Conservation (phyloP, 2,329 filamentous ascomycete species). For the Coleophoma crateriformis region DNA sequence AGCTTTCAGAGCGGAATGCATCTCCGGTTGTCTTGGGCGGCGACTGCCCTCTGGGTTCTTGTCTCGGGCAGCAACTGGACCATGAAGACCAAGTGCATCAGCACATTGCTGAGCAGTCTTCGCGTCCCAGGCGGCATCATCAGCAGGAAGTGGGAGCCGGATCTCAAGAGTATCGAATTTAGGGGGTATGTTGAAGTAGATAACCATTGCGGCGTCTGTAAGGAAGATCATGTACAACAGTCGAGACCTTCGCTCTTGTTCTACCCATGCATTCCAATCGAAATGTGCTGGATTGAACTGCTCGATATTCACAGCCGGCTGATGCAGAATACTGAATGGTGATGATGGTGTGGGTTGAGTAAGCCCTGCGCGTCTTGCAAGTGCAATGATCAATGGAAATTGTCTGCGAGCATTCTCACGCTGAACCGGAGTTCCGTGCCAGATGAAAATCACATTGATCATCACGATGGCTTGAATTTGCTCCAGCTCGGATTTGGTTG, state of each 20-base stretch:
- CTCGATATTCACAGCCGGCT: conserved; percentile 41
- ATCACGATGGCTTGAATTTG: conserved; percentile 63
- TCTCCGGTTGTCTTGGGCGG: conserved; percentile 57
- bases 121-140: conserved; percentile 72
- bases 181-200: conserved; percentile 66
- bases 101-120: conserved; percentile 52
- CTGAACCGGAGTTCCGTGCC: conserved; percentile 65
- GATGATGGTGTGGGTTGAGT: conserved; percentile 45
- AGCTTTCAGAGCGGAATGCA: conserved; percentile 55
- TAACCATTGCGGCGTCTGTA: conserved; percentile 56
- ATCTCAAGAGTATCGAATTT: conserved; percentile 61
- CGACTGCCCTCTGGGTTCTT: conserved; percentile 58
- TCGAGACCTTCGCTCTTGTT: conserved; percentile 64
- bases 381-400: conserved; percentile 49
- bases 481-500: conserved; percentile 45
- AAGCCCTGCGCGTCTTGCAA: conserved; percentile 52
- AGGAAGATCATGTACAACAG: conserved; percentile 61
- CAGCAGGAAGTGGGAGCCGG: conserved; percentile 61
- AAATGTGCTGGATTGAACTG: conserved; percentile 46
- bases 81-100: conserved; percentile 58
- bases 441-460: conserved; percentile 56
- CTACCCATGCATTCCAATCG: conserved; percentile 62
- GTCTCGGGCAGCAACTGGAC: conserved; percentile 45
- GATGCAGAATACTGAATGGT: conserved; percentile 55
- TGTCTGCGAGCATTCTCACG: conserved; percentile 56